These are phyloP conservation scores for Brassica napus DNA, from an alignment of 345 rosid genomes.

Conservation along the genomic window DNA sequence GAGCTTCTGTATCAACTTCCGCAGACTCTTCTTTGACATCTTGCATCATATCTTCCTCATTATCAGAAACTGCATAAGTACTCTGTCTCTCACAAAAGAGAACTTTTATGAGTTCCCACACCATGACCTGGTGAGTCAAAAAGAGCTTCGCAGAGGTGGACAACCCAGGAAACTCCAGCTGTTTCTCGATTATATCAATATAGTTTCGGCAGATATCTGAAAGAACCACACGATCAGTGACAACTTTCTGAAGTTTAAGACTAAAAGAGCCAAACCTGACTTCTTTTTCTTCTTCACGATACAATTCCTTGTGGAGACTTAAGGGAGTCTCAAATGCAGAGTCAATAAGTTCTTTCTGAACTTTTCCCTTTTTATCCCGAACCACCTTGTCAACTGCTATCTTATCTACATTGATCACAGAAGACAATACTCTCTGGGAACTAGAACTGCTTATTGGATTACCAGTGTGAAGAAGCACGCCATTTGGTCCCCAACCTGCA, in stretches of 20 bases:
- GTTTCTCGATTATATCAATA: slow-evolving; percentile 74
- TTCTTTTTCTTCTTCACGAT: slow-evolving; percentile 54
- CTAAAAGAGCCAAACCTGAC: slow-evolving; percentile 65
- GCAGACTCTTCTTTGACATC: slow-evolving; percentile 1
- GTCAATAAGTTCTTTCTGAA: slow-evolving; percentile 69
- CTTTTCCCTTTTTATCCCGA: slow-evolving; percentile 63
- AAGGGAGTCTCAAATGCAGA: slow-evolving; percentile 74
- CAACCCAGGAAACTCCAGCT: slow-evolving; percentile 73
- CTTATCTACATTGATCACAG: slow-evolving; percentile 73
- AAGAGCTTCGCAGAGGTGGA: slow-evolving; percentile 66
- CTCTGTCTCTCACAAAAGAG: slow-evolving; percentile 63
- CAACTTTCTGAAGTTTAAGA: slow-evolving; percentile 71
- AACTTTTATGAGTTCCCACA: slow-evolving; percentile 94
- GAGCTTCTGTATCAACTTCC: slow-evolving; percentile 43
- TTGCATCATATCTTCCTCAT: slow-evolving; percentile 52
- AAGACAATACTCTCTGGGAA: slow-evolving; percentile 60
- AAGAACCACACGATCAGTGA: slow-evolving; percentile 60
- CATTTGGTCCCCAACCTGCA: slow-evolving; percentile 98
- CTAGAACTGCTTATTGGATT: slow-evolving; percentile 52
- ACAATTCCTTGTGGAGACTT: slow-evolving; percentile 68
- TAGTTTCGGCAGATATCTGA: slow-evolving; percentile 79
- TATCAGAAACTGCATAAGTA: background rate
- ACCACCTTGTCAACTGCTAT: slow-evolving; percentile 87
- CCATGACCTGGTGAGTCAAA: slow-evolving; percentile 90
- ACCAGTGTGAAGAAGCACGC: slow-evolving; percentile 86